Conservation (phyloP, 1,139 yeast species). For the Zygosaccharomyces sapae region DNA sequence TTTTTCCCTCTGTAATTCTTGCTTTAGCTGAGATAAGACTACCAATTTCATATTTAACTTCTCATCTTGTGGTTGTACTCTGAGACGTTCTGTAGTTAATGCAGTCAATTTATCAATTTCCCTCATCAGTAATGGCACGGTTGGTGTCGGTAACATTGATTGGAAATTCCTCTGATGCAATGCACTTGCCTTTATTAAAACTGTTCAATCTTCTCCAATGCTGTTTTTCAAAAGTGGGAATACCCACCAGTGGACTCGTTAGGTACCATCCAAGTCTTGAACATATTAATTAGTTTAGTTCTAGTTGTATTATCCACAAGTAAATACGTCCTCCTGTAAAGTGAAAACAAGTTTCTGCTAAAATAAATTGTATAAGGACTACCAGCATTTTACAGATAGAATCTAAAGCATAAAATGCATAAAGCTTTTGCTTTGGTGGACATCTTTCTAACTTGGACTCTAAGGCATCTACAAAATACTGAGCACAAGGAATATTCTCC, state of each 20-base stretch:
- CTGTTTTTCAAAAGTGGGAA: constrained; percentile 66
- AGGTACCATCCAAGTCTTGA: constrained; percentile 80
- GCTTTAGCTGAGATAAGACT: constrained; percentile 36
- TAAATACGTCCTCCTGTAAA: constrained; percentile 74
- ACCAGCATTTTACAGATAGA: constrained; percentile 93
- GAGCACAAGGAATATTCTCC: constrained; percentile 74
- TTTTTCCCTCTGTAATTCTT: constrained; percentile 35
- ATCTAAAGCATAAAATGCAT: constrained; percentile 77
- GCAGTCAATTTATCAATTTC: constrained; percentile 42
- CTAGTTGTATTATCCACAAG: constrained; percentile 73
- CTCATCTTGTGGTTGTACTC: constrained; percentile 38
- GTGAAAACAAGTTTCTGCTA: constrained; percentile 38
- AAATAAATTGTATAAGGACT: constrained; percentile 78
- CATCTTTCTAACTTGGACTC: constrained; percentile 61
- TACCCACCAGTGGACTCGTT: constrained; percentile 43
- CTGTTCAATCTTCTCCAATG: constrained; percentile 66
- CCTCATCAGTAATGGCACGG: constrained; percentile 29
- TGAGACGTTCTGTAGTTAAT: constrained; percentile 40
- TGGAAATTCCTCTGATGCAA: constrained; percentile 36
- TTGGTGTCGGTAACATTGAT: constrained; percentile 31
- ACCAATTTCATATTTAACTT: constrained; percentile 38
- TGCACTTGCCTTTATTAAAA: constrained; percentile 61
- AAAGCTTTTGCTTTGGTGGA: constrained; percentile 79
- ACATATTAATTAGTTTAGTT: constrained; percentile 66
- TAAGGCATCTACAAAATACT: constrained; percentile 70